Evolutionary conservation across 495 filamentous ascomycete species (phyloP).

Genomic region (Aspergillus affinis): DNA sequence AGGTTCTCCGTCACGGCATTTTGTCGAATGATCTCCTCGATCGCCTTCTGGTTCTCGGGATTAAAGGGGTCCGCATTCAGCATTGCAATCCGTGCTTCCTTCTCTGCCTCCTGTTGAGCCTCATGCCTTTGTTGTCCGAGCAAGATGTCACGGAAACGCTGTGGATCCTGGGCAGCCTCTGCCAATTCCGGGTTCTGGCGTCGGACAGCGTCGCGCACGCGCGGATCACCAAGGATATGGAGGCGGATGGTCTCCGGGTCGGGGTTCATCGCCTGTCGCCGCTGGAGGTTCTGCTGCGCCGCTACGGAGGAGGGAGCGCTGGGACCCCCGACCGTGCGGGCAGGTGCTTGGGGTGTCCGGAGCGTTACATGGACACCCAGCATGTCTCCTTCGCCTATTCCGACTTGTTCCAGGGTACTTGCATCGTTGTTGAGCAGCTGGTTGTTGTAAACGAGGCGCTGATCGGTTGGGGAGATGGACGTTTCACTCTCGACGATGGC

Average conservation of each 20-base stretch:
- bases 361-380: constrained; percentile 73
- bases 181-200: constrained; percentile 72
- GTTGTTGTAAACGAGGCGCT: constrained; percentile 83
- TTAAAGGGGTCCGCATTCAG: constrained; percentile 93
- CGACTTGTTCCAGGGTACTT: constrained; percentile 77
- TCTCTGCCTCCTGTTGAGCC: constrained; percentile 65
- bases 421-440: constrained; percentile 71
- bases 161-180: constrained; percentile 72
- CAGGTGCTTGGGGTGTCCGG: constrained; percentile 20
- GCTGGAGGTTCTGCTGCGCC: constrained; percentile 40
- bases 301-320: constrained; percentile 35
- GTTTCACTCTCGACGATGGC: constrained; percentile 72
- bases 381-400: constrained; percentile 89
- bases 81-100: constrained; percentile 73
- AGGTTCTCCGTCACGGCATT: constrained; percentile 91
- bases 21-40: constrained; percentile 95
- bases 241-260: constrained; percentile 84
- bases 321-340: constrained; percentile 22
- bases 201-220: constrained; percentile 64
- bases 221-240: constrained; percentile 78
- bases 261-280: constrained; percentile 38
- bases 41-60: constrained; percentile 82
- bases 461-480: constrained; percentile 44
- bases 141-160: constrained; percentile 69
- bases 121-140: constrained; percentile 65